A percentile compares a stretch with the other conserved stretches of the same genome.
Conservation (phyloP, 257 asterid genomes). For the Ligustrum vulgare region DNA sequence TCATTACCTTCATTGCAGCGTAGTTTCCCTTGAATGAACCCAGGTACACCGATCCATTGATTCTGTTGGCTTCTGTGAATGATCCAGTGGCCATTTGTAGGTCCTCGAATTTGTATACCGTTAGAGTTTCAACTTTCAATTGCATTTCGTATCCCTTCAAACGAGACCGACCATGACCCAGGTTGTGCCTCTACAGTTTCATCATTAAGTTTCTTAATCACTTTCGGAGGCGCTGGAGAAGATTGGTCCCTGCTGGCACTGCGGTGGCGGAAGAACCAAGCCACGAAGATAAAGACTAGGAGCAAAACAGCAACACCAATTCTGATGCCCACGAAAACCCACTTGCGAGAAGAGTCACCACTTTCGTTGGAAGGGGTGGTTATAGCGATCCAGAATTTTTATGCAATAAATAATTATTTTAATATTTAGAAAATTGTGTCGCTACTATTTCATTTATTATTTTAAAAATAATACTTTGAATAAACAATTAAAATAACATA, state of each 20-base stretch:
- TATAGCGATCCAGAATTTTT: too few relatives aligned
- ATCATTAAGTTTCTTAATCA: conserved; percentile 1
- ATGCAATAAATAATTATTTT: too few relatives aligned
- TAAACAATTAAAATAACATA: too few relatives aligned
- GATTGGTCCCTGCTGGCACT: conserved; percentile 13
- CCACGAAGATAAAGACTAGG: conserved; percentile 4
- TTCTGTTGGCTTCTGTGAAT: conserved; percentile 43
- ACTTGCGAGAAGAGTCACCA: conserved; percentile 28
- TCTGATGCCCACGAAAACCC: conserved; percentile 53
- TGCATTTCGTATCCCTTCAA: conserved; percentile 36
- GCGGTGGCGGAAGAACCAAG: conserved; percentile 26
- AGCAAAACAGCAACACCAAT: conserved; percentile 39
- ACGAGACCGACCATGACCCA: conserved; percentile 22
- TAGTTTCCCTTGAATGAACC: conserved; percentile 51
- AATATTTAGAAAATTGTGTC: too few relatives aligned
- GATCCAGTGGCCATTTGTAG: conserved; percentile 46
- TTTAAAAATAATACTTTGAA: too few relatives aligned
- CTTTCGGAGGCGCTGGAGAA: conserved; percentile 12
- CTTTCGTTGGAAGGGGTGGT: neutral
- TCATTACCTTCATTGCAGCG: conserved; percentile 55
- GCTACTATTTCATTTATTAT: too few relatives aligned
- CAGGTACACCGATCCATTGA: conserved; percentile 44
- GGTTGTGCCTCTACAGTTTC: conserved; percentile 15
- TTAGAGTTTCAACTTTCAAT: conserved; percentile 48
- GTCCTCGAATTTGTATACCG: conserved; percentile 46